Evolutionary conservation across 1,139 yeast genomes (phyloP).

Genomic region (Citeromyces siamensis): DNA sequence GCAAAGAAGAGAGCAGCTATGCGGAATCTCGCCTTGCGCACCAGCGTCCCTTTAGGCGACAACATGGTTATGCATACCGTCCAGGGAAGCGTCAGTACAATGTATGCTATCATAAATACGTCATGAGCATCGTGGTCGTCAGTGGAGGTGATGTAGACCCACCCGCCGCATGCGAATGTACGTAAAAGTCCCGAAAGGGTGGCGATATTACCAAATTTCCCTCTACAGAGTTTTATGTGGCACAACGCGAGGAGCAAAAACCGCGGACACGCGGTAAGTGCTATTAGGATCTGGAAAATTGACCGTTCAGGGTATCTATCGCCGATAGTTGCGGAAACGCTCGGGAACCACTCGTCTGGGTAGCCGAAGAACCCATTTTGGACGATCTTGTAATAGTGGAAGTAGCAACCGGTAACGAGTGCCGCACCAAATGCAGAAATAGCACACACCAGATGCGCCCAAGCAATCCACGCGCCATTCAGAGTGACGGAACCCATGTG

Average conservation of each 20-base stretch:
- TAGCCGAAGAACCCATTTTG: conserved; percentile 77
- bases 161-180: conserved; percentile 94
- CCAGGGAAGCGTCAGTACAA: conserved; percentile 89
- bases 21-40: conserved; percentile 37
- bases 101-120: conserved; percentile 85
- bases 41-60: conserved; percentile 35
- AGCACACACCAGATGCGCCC: conserved; percentile 64
- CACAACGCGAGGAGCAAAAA: conserved; percentile 58
- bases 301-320: conserved; percentile 95
- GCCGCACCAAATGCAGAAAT: conserved; percentile 66
- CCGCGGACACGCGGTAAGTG: conserved; percentile 77
- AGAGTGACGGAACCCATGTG: conserved; percentile 21
- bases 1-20: conserved; percentile 55
- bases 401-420: conserved; percentile 51
- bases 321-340: conserved; percentile 94
- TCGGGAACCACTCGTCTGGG: conserved; percentile 98
- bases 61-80: conserved; percentile 47
- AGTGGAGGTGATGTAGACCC: conserved; percentile 95
- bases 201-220: conserved; percentile 29
- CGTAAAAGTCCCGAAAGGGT: conserved; percentile 57
- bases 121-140: conserved; percentile 97
- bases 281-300: conserved; percentile 74
- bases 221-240: conserved; percentile 29
- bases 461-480: conserved; percentile 50
- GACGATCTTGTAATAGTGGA: conserved; percentile 82